Evolutionary conservation across 169 alveolate genomes (phyloP), one percentile per base, ranked within the genome.

Genomic region (Eimeria necatrix): DNA sequence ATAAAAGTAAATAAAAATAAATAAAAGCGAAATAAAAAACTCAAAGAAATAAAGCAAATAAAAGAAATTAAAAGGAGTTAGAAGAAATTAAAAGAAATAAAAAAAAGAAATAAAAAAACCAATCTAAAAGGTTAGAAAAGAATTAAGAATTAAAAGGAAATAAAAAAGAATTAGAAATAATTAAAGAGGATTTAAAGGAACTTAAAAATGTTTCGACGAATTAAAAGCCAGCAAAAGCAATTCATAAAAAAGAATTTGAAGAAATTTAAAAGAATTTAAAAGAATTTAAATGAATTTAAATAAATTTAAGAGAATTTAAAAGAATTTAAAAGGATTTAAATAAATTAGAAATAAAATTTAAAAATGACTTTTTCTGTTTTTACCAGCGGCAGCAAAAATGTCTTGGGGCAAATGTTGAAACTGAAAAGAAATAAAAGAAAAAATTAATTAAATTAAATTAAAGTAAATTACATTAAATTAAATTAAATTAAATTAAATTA

Each of bases 381-480:
- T 52, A 90, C 94, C 81, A 98, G 97, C 16, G 99, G 99, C 84
- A 98, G 96, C 93, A 97, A 97, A 88, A 97, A 98, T 12, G 99
- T 98, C 61, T 98, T 95, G 5, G 99, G 99, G 86, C 95, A 94
- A 24, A 96, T 93, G 73, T 90, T 90, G 89, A 90, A 90, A 61
- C 94, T 90, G 94, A 26, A 73, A 0, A 20, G n/a, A 14, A 46
- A 73, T 20, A n/a, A 46, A 24, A 59, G 7, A 6, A 59, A 16
- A 59, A 59, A 9, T 59, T 5, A 6, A 10, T 8, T 46, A 73
- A 73, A 2, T 32, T 32, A 32, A 32, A 32, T 32, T 32, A 32
- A 32, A 32, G 0, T 32, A 32, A 32, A 32, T 32, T 32, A 32
- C 0, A 32, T 32, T 32, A 32, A 32, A 32, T 32, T 32, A 32